phyloP scores from a whole-genome alignment of 352 stramenopile genomes.

The Pythium aquatile region DNA sequence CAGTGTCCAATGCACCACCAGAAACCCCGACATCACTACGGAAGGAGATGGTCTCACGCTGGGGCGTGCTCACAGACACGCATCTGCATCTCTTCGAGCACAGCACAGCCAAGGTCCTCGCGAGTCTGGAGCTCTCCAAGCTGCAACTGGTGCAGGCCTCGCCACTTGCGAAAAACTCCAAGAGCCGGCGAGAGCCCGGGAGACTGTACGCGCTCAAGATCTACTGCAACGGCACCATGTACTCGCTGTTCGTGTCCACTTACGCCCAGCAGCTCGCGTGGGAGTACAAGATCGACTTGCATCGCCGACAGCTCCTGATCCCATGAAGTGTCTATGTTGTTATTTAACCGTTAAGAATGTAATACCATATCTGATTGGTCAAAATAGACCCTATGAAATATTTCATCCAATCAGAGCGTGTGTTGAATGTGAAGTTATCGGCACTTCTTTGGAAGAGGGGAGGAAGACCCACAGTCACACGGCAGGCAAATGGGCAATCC shows the following conservation, averaged over 20 bases:
- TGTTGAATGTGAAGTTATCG: constrained; percentile 21
- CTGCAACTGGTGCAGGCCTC: constrained; percentile 71
- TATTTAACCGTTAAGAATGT: constrained; percentile 28
- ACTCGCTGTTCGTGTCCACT: constrained; percentile 74
- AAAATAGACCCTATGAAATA: background rate
- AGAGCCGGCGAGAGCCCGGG: constrained; percentile 45
- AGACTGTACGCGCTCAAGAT: constrained; percentile 69
- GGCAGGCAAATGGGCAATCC: constrained; percentile 23
- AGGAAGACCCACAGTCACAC: constrained; percentile 30
- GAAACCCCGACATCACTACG: constrained; percentile 44
- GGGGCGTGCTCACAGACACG: constrained; percentile 81
- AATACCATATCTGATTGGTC: constrained; percentile 20
- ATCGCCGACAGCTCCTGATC: constrained; percentile 72
- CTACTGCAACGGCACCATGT: constrained; percentile 63
- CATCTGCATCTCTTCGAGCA: constrained; percentile 78
- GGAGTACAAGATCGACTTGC: constrained; percentile 79
- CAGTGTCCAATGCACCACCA: constrained; percentile 38
- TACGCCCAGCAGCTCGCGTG: constrained; percentile 76
- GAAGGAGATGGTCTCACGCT: constrained; percentile 65
- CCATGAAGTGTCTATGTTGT: constrained; percentile 34
- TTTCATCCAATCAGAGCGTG: constrained; percentile 40
- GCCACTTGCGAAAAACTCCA: constrained; percentile 28
- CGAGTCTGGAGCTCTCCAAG: constrained; percentile 76
- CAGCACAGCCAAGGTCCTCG: constrained; percentile 63
- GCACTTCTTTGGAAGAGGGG: constrained; percentile 11